A percentile compares a stretch with the other conserved stretches of the same genome.
These are phyloP conservation scores for Bolboschoenoplectus hybrid DNA, from an alignment of 202 grass and related monocot genomes.

Conservation along the genomic window DNA sequence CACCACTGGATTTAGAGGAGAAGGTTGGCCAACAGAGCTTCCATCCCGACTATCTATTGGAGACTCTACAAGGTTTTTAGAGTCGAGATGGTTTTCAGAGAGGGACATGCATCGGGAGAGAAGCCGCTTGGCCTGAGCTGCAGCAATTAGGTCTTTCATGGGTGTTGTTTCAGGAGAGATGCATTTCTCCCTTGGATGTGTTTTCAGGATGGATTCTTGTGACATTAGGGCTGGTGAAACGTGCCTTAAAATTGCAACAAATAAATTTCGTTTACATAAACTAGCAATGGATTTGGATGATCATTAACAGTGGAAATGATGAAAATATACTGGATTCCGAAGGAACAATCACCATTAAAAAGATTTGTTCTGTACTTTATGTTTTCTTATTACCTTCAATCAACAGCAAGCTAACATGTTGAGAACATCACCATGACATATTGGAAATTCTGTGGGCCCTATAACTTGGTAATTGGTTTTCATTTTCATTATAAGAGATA, in stretches of 20 bases:
- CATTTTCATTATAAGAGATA: not conserved
- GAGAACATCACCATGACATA: not conserved
- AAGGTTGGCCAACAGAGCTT: constrained; percentile 48
- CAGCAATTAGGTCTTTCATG: constrained; percentile 78
- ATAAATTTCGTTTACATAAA: constrained; percentile 14
- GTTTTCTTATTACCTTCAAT: not conserved
- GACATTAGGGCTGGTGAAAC: constrained; percentile 45
- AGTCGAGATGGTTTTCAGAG: constrained; percentile 56
- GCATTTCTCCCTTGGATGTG: constrained; percentile 51
- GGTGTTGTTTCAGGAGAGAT: constrained; percentile 58
- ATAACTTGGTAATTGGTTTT: not conserved
- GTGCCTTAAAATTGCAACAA: constrained; percentile 58
- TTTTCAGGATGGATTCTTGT: constrained; percentile 42
- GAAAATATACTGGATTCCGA: not conserved
- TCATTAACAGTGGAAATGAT: not conserved
- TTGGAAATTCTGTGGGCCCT: not conserved
- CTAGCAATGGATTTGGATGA: not conserved
- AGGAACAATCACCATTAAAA: not conserved
- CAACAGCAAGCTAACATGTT: constrained; percentile 2
- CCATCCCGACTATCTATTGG: constrained; percentile 49
- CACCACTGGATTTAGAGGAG: constrained; percentile 17
- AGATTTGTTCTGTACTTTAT: not conserved
- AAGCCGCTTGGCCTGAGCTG: constrained; percentile 57
- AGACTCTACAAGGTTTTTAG: constrained; percentile 57
- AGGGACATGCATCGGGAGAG: constrained; percentile 60